Evolutionary conservation across 805 yeast genomes (phyloP), one percentile per base, ranked within the genome.

Genomic region (Myxozyma melibiosi): DNA sequence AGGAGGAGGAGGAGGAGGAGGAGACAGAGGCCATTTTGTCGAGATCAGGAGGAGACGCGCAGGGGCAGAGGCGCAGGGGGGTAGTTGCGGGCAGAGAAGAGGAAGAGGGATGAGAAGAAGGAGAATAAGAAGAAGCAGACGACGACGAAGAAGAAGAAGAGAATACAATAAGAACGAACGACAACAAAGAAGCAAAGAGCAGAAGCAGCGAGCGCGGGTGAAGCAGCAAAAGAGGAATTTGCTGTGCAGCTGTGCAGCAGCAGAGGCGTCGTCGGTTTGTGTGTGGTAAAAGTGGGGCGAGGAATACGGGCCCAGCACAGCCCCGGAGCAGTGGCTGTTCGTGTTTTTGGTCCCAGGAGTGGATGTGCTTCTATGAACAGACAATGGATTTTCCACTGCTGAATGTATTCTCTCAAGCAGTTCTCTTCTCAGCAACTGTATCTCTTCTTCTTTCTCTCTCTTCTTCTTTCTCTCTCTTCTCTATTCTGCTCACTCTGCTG

Each of bases 391-490:
- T 11, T 24, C 25, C 13, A 11, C 40, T 38, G 20, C 42, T 27
- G n/a, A 24, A 33, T 22, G 25, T 28, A 25, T 27, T 37, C 25
- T 20, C 27, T 25, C 16, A 16, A 7, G 34, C 16, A n/a, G 18
- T 47, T 27, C 35, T 35, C 34, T 11, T 37, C 31, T 34, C 39
- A 34, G 45, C 25, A 38, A 22, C 31, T 53, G 34, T 20, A 38
- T 22, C 41, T 5, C 34, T 41, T 40, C 33, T 42, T 6, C 45
- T 18, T 37, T 28, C 41, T 24, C 34, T 39, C 18, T 27, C 14
- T 35, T 11, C 22, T 28, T 38, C 42, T 20, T 33, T 18, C 18
- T 65, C 28, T 14, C 39, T 35, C 39, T 35, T 35, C 25, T 48
- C n/a, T n/a, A n/a, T n/a, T n/a, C n/a, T n/a, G n/a, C n/a, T n/a